Evolutionary conservation across 1,284 basidiomycete species (phyloP).

Genomic region (Ganoderma resinaceum): DNA sequence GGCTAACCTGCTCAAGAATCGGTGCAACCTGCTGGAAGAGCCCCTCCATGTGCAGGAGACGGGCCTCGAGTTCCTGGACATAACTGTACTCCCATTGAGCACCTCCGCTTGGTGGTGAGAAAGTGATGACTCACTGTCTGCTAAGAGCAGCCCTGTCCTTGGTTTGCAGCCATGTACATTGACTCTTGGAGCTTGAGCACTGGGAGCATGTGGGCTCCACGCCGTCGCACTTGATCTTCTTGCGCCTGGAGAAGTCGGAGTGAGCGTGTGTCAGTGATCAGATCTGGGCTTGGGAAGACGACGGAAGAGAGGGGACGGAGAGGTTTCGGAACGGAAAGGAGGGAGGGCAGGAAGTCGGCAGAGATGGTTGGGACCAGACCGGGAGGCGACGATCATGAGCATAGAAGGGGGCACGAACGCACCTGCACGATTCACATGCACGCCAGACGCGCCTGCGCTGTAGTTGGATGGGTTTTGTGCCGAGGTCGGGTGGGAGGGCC

Average conservation of each 20-base stretch:
- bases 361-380: slow-evolving; percentile 24
- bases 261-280: slow-evolving; percentile 15
- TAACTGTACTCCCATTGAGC: slow-evolving; percentile 56
- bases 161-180: slow-evolving; percentile 86
- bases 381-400: slow-evolving; percentile 29
- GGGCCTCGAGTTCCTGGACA: slow-evolving; percentile 86
- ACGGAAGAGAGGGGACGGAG: slow-evolving; percentile 9
- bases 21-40: slow-evolving; percentile 81
- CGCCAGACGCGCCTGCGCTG: slow-evolving; percentile 81
- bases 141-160: slow-evolving; percentile 87
- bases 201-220: slow-evolving; percentile 85
- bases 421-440: slow-evolving; percentile 88
- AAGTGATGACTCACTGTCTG: slow-evolving; percentile 68
- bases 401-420: slow-evolving; percentile 31
- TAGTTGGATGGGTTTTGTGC: slow-evolving; percentile 74
- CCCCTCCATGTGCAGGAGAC: slow-evolving; percentile 83
- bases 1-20: slow-evolving; percentile 73
- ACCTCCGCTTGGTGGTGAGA: slow-evolving; percentile 8
- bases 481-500: slow-evolving; percentile 56
- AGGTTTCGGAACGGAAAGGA: slow-evolving; percentile 18
- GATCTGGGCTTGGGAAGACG: slow-evolving; percentile 21
- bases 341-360: slow-evolving; percentile 12
- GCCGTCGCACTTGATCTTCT: slow-evolving; percentile 91
- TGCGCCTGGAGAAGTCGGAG: slow-evolving; percentile 57
- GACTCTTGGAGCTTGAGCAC: slow-evolving; percentile 72